These are phyloP conservation scores for Vitis labrusca DNA, from an alignment of 164 flowering plant genomes.

Conservation along the genomic window DNA sequence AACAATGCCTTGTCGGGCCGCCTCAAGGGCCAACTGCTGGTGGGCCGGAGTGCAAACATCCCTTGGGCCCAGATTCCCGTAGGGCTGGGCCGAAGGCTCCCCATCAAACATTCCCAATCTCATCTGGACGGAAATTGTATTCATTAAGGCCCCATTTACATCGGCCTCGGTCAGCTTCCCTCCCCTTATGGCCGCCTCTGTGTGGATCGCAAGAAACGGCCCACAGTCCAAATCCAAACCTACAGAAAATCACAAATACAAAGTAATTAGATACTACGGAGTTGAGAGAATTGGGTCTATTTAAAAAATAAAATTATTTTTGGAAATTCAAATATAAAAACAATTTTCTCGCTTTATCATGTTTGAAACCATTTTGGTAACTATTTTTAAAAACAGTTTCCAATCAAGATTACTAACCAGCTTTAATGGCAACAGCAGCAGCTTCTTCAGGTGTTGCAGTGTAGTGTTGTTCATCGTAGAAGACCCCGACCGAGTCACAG, in stretches of 20 bases:
- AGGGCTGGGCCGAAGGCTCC: slow-evolving; percentile 46
- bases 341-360: no score
- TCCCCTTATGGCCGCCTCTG: slow-evolving; percentile 40
- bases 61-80: slow-evolving; percentile 46
- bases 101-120: slow-evolving; percentile 80
- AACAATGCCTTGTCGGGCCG: slow-evolving; percentile 72
- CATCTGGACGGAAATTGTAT: slow-evolving; percentile 58
- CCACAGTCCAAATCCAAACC: slow-evolving; percentile 83
- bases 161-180: slow-evolving; percentile 47
- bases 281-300: no score
- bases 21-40: slow-evolving; percentile 57
- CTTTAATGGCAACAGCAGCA: slow-evolving; percentile 51
- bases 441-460: slow-evolving; percentile 66
- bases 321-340: no score
- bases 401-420: slow-evolving; percentile 28
- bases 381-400: background rate
- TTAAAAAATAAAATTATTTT: no score
- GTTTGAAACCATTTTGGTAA: no score
- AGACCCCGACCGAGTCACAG: slow-evolving; percentile 60
- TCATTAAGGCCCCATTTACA: slow-evolving; percentile 50
- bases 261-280: no score
- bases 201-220: slow-evolving; percentile 48
- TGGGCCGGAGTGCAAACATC: slow-evolving; percentile 66
- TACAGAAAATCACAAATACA: slow-evolving; percentile 3
- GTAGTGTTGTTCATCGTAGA: slow-evolving; percentile 50